phyloP scores from a whole-genome alignment of 306 rosid genomes.

The Sesbania bispinosa region DNA sequence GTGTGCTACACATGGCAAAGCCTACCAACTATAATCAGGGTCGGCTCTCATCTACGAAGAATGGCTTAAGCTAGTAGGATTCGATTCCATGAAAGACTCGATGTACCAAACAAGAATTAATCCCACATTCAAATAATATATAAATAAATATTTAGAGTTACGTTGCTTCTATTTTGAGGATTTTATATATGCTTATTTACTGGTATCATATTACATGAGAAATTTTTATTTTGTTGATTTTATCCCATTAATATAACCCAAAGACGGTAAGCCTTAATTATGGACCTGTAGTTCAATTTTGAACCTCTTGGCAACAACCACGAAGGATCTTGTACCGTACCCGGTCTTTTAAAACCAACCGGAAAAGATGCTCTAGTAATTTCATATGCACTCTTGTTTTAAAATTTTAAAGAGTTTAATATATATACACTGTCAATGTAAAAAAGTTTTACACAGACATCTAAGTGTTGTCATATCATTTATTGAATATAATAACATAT shows the following conservation, averaged over 20 bases:
- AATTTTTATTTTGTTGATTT: too few species aligned
- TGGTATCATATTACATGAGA: too few species aligned
- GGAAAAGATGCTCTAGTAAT: neutral
- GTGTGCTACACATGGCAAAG: slow-evolving; percentile 9
- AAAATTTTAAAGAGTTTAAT: neutral
- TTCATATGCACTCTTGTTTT: neutral
- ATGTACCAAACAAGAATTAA: neutral
- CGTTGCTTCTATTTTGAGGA: neutral
- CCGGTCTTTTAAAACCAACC: neutral
- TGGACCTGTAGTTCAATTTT: neutral
- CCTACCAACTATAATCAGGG: neutral
- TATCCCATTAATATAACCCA: too few species aligned
- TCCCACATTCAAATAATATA: neutral
- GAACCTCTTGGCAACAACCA: neutral
- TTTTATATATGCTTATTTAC: too few species aligned
- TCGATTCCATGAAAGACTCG: neutral
- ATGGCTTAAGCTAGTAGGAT: neutral
- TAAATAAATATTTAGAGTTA: too few species aligned
- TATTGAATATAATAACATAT: too few species aligned
- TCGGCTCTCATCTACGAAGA: neutral
- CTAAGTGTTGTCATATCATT: too few species aligned
- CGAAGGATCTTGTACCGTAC: neutral
- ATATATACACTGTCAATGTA: too few species aligned
- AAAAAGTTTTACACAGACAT: too few species aligned
- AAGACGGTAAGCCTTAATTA: too few species aligned